Evolutionary conservation across 495 filamentous ascomycete genomes (phyloP).

Genomic region (Lasiosphaeria hispida): DNA sequence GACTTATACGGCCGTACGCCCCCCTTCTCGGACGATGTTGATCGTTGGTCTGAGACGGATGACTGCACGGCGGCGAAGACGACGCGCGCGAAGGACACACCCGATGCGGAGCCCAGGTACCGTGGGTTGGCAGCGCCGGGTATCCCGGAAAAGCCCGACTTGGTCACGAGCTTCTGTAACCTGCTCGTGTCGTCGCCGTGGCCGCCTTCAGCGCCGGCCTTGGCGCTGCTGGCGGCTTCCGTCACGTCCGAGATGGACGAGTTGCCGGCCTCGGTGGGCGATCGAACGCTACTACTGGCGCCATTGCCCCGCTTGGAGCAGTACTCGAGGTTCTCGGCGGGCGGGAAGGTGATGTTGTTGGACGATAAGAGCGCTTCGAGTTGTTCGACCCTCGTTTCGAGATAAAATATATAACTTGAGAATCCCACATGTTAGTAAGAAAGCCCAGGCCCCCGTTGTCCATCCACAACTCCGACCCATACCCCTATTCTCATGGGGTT

Average conservation of each 20-base stretch:
- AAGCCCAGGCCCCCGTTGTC: too few species aligned
- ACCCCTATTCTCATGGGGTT: too few species aligned
- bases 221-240: constrained; percentile 27
- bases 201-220: constrained; percentile 32
- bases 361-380: constrained; percentile 74
- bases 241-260: constrained; percentile 23
- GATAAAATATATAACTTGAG: constrained; percentile 84
- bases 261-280: constrained; percentile 38
- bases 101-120: constrained; percentile 81
- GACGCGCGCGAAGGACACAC: constrained; percentile 90
- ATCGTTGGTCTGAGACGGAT: constrained; percentile 68
- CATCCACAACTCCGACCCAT: too few species aligned
- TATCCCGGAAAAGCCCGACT: constrained; percentile 73
- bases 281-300: constrained; percentile 36
- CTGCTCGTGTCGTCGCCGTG: constrained; percentile 33
- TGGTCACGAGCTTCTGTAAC: constrained; percentile 61
- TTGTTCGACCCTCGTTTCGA: constrained; percentile 80
- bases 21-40: constrained; percentile 48
- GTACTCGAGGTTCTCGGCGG: constrained; percentile 74
- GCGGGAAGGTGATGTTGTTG: constrained; percentile 68
- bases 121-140: constrained; percentile 73
- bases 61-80: constrained; percentile 94
- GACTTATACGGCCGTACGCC: constrained; percentile 44
- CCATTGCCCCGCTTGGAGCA: constrained; percentile 54
- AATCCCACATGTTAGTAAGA: not conserved